Conservation (phyloP, 2,329 filamentous ascomycete species). For the Chaetomium globosum region DNA sequence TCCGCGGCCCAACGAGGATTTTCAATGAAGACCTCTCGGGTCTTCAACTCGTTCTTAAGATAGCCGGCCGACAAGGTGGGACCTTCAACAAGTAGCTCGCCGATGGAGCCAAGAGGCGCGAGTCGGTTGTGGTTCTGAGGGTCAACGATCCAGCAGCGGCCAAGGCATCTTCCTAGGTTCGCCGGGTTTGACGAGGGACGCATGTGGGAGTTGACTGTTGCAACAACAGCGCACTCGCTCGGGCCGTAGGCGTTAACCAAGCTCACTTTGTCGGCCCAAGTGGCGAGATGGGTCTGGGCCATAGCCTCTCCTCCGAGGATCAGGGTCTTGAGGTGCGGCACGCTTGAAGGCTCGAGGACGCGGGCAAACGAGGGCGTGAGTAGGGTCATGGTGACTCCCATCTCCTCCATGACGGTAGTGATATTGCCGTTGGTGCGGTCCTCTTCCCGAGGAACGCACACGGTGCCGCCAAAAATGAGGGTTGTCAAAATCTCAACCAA, state of each 20-base stretch:
- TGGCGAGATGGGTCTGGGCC: slow-evolving; percentile 31
- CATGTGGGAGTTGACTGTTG: slow-evolving; percentile 27
- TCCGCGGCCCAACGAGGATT: slow-evolving; percentile 44
- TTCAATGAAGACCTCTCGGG: slow-evolving; percentile 49
- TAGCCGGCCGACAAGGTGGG: slow-evolving; percentile 32
- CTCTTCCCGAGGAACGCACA: slow-evolving; percentile 47
- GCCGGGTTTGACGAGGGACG: slow-evolving; percentile 25
- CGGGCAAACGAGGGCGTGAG: slow-evolving; percentile 40
- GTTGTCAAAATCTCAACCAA: slow-evolving; percentile 47
- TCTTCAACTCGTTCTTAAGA: slow-evolving; percentile 44
- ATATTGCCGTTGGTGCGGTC: slow-evolving; percentile 44
- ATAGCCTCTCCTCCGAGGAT: slow-evolving; percentile 53
- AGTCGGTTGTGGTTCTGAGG: slow-evolving; percentile 36
- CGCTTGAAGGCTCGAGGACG: slow-evolving; percentile 35
- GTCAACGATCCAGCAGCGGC: slow-evolving; percentile 42
- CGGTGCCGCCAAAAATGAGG: slow-evolving; percentile 45
- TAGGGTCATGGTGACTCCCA: slow-evolving; percentile 36
- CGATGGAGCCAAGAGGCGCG: slow-evolving; percentile 31
- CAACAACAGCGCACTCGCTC: slow-evolving; percentile 49
- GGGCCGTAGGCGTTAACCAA: slow-evolving; percentile 37
- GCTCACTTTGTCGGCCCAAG: slow-evolving; percentile 52
- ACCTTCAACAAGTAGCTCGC: slow-evolving; percentile 35
- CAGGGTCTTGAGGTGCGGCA: slow-evolving; percentile 48
- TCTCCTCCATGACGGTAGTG: slow-evolving; percentile 37
- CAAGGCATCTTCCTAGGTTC: slow-evolving; percentile 45